Base-by-base conservation (phyloP, 805 yeast genomes). In the Starmerella bombi region DNA sequence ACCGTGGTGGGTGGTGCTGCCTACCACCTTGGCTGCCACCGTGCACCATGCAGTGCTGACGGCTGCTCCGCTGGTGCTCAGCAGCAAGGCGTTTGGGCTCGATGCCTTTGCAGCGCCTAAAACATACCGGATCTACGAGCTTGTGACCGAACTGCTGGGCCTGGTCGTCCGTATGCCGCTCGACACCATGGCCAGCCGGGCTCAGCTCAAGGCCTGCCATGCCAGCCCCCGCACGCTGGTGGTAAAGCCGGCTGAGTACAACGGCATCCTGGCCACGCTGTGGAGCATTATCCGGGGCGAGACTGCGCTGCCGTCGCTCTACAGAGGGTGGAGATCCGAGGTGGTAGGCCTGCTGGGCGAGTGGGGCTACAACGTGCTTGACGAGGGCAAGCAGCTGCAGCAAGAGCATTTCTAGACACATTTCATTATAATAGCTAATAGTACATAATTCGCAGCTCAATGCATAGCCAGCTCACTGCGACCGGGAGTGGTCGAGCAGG, bases 251-350 rank as follows among this genome's bases (percentile, higher is more conserved):
- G 71, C 66, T 10, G 70, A 66, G 5, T 77, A 76, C 54, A 56
- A 59, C 19, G 80, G 83, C 2, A 58, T 74, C 45, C 63, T 69
- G 50, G 68, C 67, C 37, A 69, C 80, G 2, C 53, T 75, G 21
- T 73, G 72, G 63, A 65, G 66, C 43, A 59, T 72, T 5, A 43
- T 67, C 32, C 57, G 59, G 15, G 69, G 71, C 53, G 60, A 60
- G 30, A 66, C 57, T 23, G 61, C 71, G 29, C 58, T 66, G 7
- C 64, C 68, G 27, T 59, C 66, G 1, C 58, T 78, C 20, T 86
- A 82, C 68, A 71, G 88, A 50, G 98, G 97, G 28, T 88, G 97
- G 97, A 72, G 83, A 57, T 76, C 84, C 32, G 93, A 93, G 22
- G 66, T 81, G 9, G 59, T 84, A 43, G 83, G 88, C 45, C 71